Base-by-base conservation (phyloP, 1,284 basidiomycete species). In the Gastroboletus turbinatus region DNA sequence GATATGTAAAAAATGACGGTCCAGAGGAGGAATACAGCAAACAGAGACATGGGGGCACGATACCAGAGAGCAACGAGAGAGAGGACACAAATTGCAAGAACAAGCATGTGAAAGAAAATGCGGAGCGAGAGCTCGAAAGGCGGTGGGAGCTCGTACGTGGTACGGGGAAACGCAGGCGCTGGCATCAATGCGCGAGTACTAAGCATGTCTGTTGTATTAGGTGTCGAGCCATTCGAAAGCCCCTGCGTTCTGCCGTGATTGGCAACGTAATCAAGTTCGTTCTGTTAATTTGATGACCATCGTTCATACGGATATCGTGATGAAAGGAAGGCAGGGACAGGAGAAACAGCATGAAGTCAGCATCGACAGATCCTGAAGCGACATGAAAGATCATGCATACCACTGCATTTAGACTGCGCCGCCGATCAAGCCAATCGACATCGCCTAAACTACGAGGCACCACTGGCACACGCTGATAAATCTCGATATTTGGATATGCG, bases 361-460 rank as follows among this genome's bases (percentile, higher is more conserved):
- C 49, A 52, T 60, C 53, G 32, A 59, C 50, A 50, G 44, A 40
- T 44, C 14, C 50, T 48, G 38, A 55, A 50, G 52, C 40, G 33
- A 63, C 46, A 67, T 60, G 55, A 60, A 54, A 56, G 36, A 57
- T 52, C 33, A 52, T 56, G 74, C 85, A 65, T 69, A 90, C 89
- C 72, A 87, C 81, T 53, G 81, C 78, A 63, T 82, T 84, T 29
- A 86, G 72, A 67, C 84, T 89, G 54, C 87, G 79, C 51, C 89
- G 78, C 44, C 85, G 80, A 56, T 85, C 80, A 25, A 90, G 73
- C 89, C 89, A 92, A 64, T 88, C 87, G 55, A 88, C 76, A 63
- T 91, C 86, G 36, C 83, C 82, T 35, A 90, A 74, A 58, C 79
- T 83, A 55, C 81, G 75, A 59, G 68, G 80, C 52, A 75, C 69